A percentile compares a stretch with the other conserved stretches of the same genome.
Evolutionary conservation across 2,329 filamentous ascomycete genomes (phyloP).

Genomic region (Xylaria hypoxylon): DNA sequence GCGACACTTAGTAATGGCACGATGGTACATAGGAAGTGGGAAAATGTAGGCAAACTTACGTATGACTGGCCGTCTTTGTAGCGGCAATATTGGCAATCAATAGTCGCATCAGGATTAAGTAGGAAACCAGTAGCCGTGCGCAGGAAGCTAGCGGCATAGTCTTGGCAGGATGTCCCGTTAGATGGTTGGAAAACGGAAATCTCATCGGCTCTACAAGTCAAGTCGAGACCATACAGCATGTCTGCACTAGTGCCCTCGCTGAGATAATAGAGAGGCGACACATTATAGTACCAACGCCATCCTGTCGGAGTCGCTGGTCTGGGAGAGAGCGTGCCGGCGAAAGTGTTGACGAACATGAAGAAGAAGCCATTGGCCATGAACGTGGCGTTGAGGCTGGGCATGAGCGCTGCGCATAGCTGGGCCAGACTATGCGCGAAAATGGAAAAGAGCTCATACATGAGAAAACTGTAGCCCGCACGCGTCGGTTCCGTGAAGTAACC

Average conservation of each 20-base stretch:
- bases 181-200: too few species aligned
- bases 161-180: too few species aligned
- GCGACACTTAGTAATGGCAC: too few species aligned
- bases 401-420: conserved; percentile 35
- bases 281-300: conserved; percentile 27
- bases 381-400: conserved; percentile 34
- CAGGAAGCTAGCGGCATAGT: too few species aligned
- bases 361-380: conserved; percentile 40
- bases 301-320: conserved; percentile 35
- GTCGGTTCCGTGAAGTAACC: too few species aligned
- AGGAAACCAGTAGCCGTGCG: too few species aligned
- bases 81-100: too few species aligned
- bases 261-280: conserved; percentile 26
- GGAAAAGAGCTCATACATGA: too few species aligned
- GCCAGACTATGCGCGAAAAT: conserved; percentile 34
- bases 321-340: conserved; percentile 13
- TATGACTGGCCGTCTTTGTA: conserved; percentile 38
- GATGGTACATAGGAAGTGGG: too few species aligned
- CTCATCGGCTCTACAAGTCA: background rate
- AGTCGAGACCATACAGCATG: conserved; percentile 21
- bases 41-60: conserved; percentile 28
- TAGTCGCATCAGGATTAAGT: too few species aligned
- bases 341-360: conserved; percentile 46
- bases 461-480: too few species aligned
- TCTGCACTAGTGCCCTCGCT: conserved; percentile 9